These are phyloP conservation scores for Mycosarcoma mackinlayi DNA, from an alignment of 1,284 basidiomycete genomes.

Conservation along the genomic window DNA sequence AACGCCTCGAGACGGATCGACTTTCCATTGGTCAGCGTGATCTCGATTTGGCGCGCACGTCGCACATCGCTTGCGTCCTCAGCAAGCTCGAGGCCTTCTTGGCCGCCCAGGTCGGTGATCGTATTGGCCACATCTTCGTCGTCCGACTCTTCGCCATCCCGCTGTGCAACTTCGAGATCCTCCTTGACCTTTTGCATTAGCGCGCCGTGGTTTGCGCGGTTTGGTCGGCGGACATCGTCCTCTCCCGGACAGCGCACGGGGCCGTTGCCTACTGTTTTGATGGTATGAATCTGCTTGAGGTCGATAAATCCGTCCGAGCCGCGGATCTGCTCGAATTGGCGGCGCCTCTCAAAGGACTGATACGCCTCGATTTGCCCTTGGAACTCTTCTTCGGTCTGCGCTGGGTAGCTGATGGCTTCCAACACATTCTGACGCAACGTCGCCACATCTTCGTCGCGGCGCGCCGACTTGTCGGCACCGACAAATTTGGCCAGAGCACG, in stretches of 20 bases:
- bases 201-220: neutral
- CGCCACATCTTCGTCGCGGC: conserved; percentile 62
- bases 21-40: conserved; percentile 77
- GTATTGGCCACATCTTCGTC: conserved; percentile 69
- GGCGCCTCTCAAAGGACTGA: conserved; percentile 65
- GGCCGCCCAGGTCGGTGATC: conserved; percentile 79
- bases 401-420: conserved; percentile 52
- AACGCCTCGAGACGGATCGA: conserved; percentile 77
- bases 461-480: conserved; percentile 39
- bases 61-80: conserved; percentile 72
- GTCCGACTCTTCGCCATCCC: conserved; percentile 68
- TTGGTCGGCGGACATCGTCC: conserved; percentile 33
- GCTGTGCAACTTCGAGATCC: conserved; percentile 69
- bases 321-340: conserved; percentile 77
- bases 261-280: conserved; percentile 72
- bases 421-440: conserved; percentile 66
- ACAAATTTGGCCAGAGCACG: conserved; percentile 43
- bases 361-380: conserved; percentile 56
- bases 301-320: conserved; percentile 77
- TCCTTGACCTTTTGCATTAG: conserved; percentile 17
- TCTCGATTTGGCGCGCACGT: conserved; percentile 80
- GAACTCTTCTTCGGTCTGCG: conserved; percentile 49
- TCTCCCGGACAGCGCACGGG: conserved; percentile 47
- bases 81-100: conserved; percentile 71
- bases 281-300: conserved; percentile 75